Conservation (phyloP, 768 basidiomycete species). For the Pleurotus djamor region DNA sequence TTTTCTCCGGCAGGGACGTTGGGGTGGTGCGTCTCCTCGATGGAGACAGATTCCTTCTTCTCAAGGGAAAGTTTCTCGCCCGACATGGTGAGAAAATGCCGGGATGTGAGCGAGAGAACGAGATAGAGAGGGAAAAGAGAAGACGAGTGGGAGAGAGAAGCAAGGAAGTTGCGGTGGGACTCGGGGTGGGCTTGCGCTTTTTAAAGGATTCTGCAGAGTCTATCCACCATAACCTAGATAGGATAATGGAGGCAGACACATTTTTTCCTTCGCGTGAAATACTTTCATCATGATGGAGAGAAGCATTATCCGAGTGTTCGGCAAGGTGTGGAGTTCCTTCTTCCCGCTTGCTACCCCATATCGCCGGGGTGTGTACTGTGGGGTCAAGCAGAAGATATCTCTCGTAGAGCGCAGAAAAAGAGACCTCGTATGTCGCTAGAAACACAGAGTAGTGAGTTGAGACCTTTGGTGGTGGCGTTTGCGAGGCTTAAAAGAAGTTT, state of each 20-base stretch:
- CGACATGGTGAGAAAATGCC: not conserved
- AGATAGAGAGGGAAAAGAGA: not conserved
- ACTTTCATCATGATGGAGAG: slow-evolving; percentile 6
- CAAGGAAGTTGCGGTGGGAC: not conserved
- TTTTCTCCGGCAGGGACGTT: not conserved
- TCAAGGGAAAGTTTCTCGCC: slow-evolving; percentile 5
- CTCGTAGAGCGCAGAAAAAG: too few species aligned
- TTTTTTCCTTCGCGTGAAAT: not conserved
- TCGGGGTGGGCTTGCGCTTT: not conserved
- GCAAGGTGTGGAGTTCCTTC: slow-evolving; percentile 3
- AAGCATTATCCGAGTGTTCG: slow-evolving; percentile 5
- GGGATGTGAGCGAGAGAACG: not conserved
- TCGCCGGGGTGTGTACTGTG: too few species aligned
- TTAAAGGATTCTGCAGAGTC: not conserved
- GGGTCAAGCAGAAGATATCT: too few species aligned
- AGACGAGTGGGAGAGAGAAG: not conserved
- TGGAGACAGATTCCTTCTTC: slow-evolving; percentile 6
- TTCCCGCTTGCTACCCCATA: slow-evolving; percentile 1
- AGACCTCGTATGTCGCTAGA: too few species aligned
- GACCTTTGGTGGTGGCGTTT: not conserved
- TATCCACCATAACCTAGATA: too few species aligned
- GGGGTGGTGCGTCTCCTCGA: not conserved
- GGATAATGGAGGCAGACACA: too few species aligned
- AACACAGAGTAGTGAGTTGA: too few species aligned
- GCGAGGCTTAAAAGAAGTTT: not conserved